These are phyloP conservation scores for Anaeromyces robustus DNA, from an alignment of 192 early-diverging fungal species.

Conservation along the genomic window DNA sequence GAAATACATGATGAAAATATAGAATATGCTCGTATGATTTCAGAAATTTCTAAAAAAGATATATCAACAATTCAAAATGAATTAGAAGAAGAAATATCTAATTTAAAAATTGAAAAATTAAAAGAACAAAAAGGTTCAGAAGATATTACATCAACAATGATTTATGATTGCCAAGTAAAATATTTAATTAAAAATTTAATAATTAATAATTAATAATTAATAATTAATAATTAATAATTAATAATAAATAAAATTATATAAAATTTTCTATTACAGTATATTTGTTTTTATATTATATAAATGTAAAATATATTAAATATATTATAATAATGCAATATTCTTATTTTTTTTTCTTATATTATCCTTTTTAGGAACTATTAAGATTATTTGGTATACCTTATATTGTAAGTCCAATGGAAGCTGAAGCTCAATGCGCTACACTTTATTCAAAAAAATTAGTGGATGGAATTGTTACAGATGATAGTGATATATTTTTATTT, in stretches of 20 bases:
- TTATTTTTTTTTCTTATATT: neutral
- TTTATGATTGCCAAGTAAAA: slow-evolving; percentile 46
- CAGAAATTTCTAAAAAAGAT: slow-evolving; percentile 21
- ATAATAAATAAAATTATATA: too few species aligned
- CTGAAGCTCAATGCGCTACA: slow-evolving; percentile 89
- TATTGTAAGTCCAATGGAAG: slow-evolving; percentile 86
- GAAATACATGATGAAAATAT: slow-evolving; percentile 10
- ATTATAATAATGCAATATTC: too few species aligned
- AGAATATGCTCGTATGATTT: slow-evolving; percentile 52
- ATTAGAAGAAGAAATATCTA: slow-evolving; percentile 31
- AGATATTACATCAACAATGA: slow-evolving; percentile 53
- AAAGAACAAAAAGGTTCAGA: slow-evolving; percentile 39
- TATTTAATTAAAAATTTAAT: too few species aligned
- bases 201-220: too few species aligned
- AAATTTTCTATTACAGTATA: too few species aligned
- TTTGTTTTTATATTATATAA: too few species aligned
- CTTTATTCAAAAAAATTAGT: slow-evolving; percentile 43
- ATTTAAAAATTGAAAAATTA: slow-evolving; percentile 9
- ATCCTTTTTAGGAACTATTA: slow-evolving; percentile 40
- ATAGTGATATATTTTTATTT: slow-evolving; percentile 94
- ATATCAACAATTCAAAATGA: slow-evolving; percentile 17
- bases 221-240: too few species aligned
- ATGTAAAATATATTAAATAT: too few species aligned
- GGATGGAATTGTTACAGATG: slow-evolving; percentile 92
- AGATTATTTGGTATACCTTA: slow-evolving; percentile 88